Percentiles rank a stretch among this genome's conserved stretches.
These are phyloP conservation scores for Leccinum broughii DNA, from an alignment of 768 basidiomycete genomes.

Conservation along the genomic window DNA sequence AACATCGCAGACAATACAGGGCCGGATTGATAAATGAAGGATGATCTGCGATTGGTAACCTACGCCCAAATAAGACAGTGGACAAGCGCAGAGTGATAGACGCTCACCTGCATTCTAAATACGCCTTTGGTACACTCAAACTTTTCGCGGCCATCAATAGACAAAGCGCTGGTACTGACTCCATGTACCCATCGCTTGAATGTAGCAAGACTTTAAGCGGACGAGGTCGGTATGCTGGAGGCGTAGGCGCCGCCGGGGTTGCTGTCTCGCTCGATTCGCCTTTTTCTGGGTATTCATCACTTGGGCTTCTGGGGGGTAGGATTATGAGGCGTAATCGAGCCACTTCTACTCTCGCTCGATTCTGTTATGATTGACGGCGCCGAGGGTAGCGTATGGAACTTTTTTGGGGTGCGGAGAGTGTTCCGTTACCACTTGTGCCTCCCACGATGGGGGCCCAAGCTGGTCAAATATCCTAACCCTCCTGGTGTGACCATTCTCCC, in stretches of 20 bases:
- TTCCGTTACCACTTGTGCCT: conserved; percentile 4
- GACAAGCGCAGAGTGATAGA: not conserved
- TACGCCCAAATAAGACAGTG: conserved; percentile 8
- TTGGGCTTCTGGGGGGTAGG: not conserved
- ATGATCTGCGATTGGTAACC: conserved; percentile 72
- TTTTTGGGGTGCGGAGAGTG: conserved; percentile 10
- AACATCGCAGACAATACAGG: not conserved
- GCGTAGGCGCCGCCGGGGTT: conserved; percentile 4
- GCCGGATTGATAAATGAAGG: conserved; percentile 78
- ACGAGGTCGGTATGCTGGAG: conserved; percentile 43
- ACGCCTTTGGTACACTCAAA: conserved; percentile 81
- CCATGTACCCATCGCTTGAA: conserved; percentile 89
- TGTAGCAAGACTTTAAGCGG: conserved; percentile 79
- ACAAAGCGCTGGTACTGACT: conserved; percentile 83
- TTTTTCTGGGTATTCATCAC: conserved; percentile 22
- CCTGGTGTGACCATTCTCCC: conserved; percentile 62
- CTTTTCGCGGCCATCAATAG: conserved; percentile 79
- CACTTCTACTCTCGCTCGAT: conserved; percentile 18
- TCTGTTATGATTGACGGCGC: conserved; percentile 23
- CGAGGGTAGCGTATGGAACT: conserved; percentile 12
- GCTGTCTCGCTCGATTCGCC: conserved; percentile 12
- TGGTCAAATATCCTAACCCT: conserved; percentile 20
- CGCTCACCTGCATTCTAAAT: conserved; percentile 76
- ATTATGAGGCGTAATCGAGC: conserved; percentile 19
- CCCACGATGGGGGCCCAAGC: conserved; percentile 1